Conservation (phyloP, 305 asterid genomes). For the Solanum hybrid region DNA sequence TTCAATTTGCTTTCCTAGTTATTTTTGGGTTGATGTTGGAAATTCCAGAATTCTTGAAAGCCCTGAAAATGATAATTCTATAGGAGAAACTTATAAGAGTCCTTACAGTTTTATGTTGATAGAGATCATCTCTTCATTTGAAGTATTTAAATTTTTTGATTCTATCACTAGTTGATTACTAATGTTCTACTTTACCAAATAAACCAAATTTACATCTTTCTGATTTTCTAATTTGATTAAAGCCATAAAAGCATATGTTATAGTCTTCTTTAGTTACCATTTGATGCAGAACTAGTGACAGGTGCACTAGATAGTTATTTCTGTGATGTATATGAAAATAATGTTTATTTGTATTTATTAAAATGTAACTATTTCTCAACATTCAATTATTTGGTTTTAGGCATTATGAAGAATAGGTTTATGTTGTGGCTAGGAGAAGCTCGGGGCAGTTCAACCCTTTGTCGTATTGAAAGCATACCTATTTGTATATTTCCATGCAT, state of each 20-base stretch:
- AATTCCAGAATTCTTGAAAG: not conserved
- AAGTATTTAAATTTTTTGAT: not conserved
- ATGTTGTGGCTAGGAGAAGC: not conserved
- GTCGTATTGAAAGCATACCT: not conserved
- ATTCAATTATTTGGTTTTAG: not conserved
- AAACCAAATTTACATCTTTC: not conserved
- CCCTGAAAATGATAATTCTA: not conserved
- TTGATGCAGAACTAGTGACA: not conserved
- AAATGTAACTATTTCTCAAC: not conserved
- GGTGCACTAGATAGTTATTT: not conserved
- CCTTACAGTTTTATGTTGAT: not conserved
- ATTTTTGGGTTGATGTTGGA: not conserved
- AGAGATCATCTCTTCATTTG: not conserved
- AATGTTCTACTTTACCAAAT: not conserved
- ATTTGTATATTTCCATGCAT: not conserved
- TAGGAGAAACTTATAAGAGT: not conserved
- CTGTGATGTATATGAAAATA: not conserved
- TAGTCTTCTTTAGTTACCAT: not conserved
- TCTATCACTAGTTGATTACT: not conserved
- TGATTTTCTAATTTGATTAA: not conserved
- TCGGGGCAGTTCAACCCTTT: not conserved
- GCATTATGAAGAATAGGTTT: not conserved
- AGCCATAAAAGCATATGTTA: not conserved
- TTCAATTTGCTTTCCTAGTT: not conserved
- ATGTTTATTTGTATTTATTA: not conserved